These are phyloP conservation scores for Trichoderma orchidacearum DNA, from an alignment of 495 filamentous ascomycete species.

Conservation along the genomic window DNA sequence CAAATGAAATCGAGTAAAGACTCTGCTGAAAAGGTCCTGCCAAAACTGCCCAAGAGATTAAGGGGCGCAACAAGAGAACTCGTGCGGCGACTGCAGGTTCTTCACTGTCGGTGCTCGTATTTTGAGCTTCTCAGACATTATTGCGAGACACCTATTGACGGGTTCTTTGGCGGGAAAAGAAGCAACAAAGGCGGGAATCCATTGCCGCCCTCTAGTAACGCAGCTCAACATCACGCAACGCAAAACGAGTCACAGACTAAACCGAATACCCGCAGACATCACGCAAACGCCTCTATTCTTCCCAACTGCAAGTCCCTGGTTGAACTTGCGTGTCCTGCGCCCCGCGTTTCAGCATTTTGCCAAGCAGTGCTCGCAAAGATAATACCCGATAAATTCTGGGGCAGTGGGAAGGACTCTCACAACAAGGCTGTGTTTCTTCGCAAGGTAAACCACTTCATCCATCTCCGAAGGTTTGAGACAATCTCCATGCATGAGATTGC, in stretches of 20 bases:
- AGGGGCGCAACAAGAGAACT: conserved; percentile 45
- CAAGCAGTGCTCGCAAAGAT: conserved; percentile 58
- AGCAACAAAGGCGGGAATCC: background rate
- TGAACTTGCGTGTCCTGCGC: conserved; percentile 54
- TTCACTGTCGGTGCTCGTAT: conserved; percentile 67
- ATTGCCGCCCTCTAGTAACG: background rate
- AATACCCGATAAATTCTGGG: conserved; percentile 71
- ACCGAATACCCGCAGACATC: background rate
- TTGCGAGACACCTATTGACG: conserved; percentile 40
- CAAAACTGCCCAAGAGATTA: conserved; percentile 62
- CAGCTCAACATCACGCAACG: background rate
- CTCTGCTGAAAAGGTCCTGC: conserved; percentile 1
- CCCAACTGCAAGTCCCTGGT: conserved; percentile 30
- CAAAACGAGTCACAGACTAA: background rate
- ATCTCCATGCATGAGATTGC: conserved; percentile 66
- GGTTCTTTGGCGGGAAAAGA: background rate
- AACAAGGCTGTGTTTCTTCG: conserved; percentile 50
- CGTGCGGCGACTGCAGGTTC: conserved; percentile 51
- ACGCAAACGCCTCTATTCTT: background rate
- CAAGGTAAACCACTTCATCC: conserved; percentile 64
- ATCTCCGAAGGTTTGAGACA: conserved; percentile 66
- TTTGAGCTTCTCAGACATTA: conserved; percentile 62
- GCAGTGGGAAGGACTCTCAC: conserved; percentile 34
- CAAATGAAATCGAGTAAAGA: conserved; percentile 4
- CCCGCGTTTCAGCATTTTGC: conserved; percentile 78